Evolutionary conservation across 805 yeast genomes (phyloP).

Genomic region (Candida silvicultrix): DNA sequence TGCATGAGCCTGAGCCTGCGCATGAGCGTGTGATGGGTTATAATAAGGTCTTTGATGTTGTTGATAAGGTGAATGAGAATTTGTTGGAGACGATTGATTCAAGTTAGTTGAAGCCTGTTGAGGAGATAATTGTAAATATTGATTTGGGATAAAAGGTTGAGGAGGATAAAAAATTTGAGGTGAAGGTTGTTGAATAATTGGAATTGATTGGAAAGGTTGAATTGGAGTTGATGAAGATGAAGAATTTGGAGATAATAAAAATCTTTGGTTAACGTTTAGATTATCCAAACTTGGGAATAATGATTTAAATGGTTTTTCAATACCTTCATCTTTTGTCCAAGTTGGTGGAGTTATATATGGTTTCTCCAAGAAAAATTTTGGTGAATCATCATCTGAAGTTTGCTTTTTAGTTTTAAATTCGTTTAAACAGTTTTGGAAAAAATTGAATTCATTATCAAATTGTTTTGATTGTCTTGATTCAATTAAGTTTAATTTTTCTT

Average conservation of each 20-base stretch:
- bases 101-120: constrained; percentile 9
- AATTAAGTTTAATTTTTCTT: constrained; percentile 20
- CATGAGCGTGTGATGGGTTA: background rate
- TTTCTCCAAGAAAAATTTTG: constrained; percentile 43
- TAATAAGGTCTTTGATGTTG: background rate
- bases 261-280: constrained; percentile 4
- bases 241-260: too few relatives aligned
- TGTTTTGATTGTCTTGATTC: constrained; percentile 18
- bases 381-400: constrained; percentile 10
- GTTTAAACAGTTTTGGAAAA: constrained; percentile 21
- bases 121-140: constrained; percentile 12
- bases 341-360: constrained; percentile 75
- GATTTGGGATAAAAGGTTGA: constrained; percentile 2
- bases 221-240: constrained; percentile 4
- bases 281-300: constrained; percentile 37
- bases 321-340: constrained; percentile 43
- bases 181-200: constrained; percentile 14
- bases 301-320: constrained; percentile 49
- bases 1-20: background rate
- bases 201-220: constrained; percentile 14
- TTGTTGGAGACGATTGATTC: constrained; percentile 1
- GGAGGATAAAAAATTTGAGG: background rate
- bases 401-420: constrained; percentile 15
- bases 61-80: background rate
- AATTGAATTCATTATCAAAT: constrained; percentile 18